Evolutionary conservation across 2,329 filamentous ascomycete species (phyloP), one percentile per base, ranked within the genome.

Genomic region (Verticillium zaregamsianum): DNA sequence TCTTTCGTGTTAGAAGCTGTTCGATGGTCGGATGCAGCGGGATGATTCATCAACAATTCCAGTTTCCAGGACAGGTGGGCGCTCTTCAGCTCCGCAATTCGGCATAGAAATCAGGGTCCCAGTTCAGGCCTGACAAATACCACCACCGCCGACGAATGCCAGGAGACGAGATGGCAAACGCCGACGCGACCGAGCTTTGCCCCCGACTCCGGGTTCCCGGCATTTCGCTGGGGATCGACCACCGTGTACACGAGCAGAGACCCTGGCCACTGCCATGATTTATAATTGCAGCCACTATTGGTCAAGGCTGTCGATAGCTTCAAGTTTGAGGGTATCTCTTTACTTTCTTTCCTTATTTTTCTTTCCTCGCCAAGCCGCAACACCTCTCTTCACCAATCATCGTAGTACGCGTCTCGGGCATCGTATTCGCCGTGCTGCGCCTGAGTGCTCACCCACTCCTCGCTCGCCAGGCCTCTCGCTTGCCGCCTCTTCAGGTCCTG

Each of bases 391-490:
- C 20, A 14, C 63, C 59, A 72, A 54, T 83, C 81, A 61, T 84
- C 83, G 71, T 82, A 83, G 66, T 81, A 80, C 8, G 45, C 17
- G 23, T 49, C 20, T 11, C 45, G 9, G 54, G 77, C 79, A 65
- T 86, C 81, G 68, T 85, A 86, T n/a, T 73, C 74, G 3, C 85
- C 85, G 67, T 82, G 77, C 68, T 86, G 79, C 60, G 82, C 80
- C 74, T 89, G 86, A 15, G 86, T 88, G 68, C 83, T 86, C 58
- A 89, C 81, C 77, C 80, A 89, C 69, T 88, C 85, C 70, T 87
- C 84, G 66, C 79, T 85, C 20, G 82, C 83, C 63, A 89, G 69
- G 1, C 84, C 84, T 61, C 72, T 80, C 64, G 76, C 71, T 69
- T 87, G 88, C 60, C 86, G 80, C 68, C 73, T 81, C 68, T 83